Evolutionary conservation across 805 yeast genomes (phyloP).

Genomic region (Lachancea sp.): DNA sequence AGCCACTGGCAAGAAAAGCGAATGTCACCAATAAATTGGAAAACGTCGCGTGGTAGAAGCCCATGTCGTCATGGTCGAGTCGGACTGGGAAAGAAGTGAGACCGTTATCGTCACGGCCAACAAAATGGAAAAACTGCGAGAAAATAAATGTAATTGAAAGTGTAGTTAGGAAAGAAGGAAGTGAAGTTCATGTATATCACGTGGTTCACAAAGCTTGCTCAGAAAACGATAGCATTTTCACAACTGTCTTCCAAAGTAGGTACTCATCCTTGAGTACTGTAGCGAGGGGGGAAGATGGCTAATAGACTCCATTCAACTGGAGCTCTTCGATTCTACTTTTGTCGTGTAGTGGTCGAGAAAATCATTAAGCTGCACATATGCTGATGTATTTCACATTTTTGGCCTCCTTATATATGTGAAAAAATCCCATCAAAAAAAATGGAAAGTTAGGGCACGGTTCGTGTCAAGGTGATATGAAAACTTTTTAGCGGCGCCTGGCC

Average conservation of each 20-base stretch:
- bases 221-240: background rate
- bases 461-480: slow-evolving; percentile 1
- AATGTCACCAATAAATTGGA: slow-evolving; percentile 27
- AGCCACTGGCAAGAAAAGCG: slow-evolving; percentile 84
- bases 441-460: background rate
- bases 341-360: background rate
- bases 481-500: no score
- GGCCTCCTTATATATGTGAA: slow-evolving; percentile 7
- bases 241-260: slow-evolving; percentile 7
- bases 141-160: no score
- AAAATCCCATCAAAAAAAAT: background rate
- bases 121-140: background rate
- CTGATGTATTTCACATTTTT: no score
- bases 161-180: no score
- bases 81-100: slow-evolving; percentile 90
- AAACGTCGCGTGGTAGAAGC: slow-evolving; percentile 35
- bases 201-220: background rate
- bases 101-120: slow-evolving; percentile 43
- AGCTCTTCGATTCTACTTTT: no score
- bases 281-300: background rate
- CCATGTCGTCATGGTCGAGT: slow-evolving; percentile 92
- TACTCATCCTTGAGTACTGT: slow-evolving; percentile 8
- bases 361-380: no score
- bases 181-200: no score
- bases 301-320: no score